Conservation (phyloP, 2,329 filamentous ascomycete species). For the Monosporascus sp. region DNA sequence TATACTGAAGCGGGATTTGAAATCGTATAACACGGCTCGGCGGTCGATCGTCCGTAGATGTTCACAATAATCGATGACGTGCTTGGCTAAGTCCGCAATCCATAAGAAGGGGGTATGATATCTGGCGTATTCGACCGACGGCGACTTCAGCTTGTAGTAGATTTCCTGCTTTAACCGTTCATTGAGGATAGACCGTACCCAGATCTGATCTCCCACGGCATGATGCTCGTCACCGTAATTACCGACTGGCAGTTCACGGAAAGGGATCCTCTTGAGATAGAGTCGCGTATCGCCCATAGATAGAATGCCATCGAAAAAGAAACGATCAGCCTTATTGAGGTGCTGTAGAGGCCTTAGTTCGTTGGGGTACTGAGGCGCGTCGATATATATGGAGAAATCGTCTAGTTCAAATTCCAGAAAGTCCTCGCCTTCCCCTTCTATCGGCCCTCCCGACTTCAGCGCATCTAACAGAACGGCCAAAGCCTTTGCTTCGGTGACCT, state of each 20-base stretch:
- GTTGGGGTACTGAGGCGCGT: conserved; percentile 27
- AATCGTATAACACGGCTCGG: conserved; percentile 48
- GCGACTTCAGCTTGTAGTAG: conserved; percentile 59
- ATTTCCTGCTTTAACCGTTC: conserved; percentile 33
- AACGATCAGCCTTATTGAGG: conserved; percentile 31
- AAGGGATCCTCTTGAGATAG: conserved; percentile 52
- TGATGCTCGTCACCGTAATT: conserved; percentile 51
- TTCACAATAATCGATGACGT: conserved; percentile 62
- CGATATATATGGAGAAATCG: conserved; percentile 53
- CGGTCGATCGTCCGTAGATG: conserved; percentile 22
- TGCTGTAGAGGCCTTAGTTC: conserved; percentile 54
- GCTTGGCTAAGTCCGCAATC: conserved; percentile 66
- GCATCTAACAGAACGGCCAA: conserved; percentile 25
- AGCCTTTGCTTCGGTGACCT: conserved; percentile 24
- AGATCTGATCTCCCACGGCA: conserved; percentile 51
- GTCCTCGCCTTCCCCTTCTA: conserved; percentile 17
- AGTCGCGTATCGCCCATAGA: conserved; percentile 33
- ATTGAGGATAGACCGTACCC: conserved; percentile 54
- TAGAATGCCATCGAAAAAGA: conserved; percentile 59
- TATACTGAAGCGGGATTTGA: conserved; percentile 48
- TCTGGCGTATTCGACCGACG: conserved; percentile 54
- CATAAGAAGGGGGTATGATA: conserved; percentile 63
- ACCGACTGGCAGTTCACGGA: conserved; percentile 58
- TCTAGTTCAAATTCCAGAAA: conserved; percentile 48
- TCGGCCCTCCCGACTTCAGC: conserved; percentile 6